These are phyloP conservation scores for Erysimum cheiri DNA, from an alignment of 441 rosid genomes.

Conservation along the genomic window DNA sequence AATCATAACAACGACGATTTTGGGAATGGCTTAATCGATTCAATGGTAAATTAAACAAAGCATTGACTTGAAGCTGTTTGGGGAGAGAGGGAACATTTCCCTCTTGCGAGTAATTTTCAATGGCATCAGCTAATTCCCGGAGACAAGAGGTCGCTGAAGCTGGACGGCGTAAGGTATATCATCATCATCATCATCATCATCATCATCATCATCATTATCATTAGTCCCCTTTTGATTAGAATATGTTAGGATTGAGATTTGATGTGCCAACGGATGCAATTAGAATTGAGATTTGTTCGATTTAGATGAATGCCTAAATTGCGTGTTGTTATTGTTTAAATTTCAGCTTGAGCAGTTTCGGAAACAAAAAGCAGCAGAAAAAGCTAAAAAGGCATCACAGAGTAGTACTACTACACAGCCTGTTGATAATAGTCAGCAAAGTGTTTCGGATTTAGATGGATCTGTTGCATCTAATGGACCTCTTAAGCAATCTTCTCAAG, in stretches of 20 bases:
- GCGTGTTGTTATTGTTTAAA: slow-evolving; percentile 13
- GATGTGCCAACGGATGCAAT: slow-evolving; percentile 28
- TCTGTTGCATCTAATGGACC: slow-evolving; percentile 60
- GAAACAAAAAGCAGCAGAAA: slow-evolving; percentile 92
- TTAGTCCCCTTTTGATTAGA: not conserved
- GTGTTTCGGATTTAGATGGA: slow-evolving; percentile 57
- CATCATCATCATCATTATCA: slow-evolving; percentile 13
- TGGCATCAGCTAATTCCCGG: slow-evolving; percentile 87
- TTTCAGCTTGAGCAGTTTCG: slow-evolving; percentile 95
- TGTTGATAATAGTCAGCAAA: slow-evolving; percentile 50
- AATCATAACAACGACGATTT: slow-evolving; percentile 6
- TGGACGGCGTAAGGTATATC: slow-evolving; percentile 89
- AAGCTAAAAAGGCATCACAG: slow-evolving; percentile 69
- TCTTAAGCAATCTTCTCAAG: slow-evolving; percentile 32
- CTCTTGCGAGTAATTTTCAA: slow-evolving; percentile 38
- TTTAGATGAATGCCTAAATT: not conserved
- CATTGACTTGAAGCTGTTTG: slow-evolving; percentile 42
- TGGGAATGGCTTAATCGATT: slow-evolving; percentile 26
- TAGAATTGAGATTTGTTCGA: not conserved
- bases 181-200: slow-evolving; percentile 20
- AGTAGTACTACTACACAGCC: slow-evolving; percentile 49
- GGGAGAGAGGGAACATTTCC: slow-evolving; percentile 40
- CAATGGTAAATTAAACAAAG: no score
- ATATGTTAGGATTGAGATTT: slow-evolving; percentile 15
- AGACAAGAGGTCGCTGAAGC: slow-evolving; percentile 92